Percentiles rank a stretch among this genome's conserved stretches.
Evolutionary conservation across 495 filamentous ascomycete species (phyloP).

Genomic region (Trichocladium uniseriatum): DNA sequence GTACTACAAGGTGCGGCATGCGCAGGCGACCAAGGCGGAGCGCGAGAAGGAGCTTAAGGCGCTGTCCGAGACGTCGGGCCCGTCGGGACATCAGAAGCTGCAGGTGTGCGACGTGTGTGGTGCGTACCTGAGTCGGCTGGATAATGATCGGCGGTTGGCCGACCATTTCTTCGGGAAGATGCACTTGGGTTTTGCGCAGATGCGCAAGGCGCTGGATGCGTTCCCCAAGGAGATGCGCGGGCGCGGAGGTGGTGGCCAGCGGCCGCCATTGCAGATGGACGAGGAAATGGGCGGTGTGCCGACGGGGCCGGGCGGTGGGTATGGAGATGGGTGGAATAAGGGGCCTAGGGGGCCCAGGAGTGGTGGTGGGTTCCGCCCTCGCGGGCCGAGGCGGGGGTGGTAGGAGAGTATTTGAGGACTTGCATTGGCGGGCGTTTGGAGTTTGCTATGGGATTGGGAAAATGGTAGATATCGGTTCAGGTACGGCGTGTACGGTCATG

Average conservation of each 20-base stretch:
- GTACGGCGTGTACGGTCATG: too few species aligned
- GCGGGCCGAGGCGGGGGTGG: constrained; percentile 34
- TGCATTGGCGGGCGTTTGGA: constrained; percentile 12
- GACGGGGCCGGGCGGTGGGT: constrained; percentile 46
- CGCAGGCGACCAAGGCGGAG: constrained; percentile 72
- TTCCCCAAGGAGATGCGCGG: constrained; percentile 73
- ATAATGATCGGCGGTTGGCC: constrained; percentile 87
- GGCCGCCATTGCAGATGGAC: constrained; percentile 52
- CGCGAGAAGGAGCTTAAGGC: constrained; percentile 84
- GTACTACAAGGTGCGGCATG: constrained; percentile 70
- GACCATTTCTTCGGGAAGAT: constrained; percentile 99
- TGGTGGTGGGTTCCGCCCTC: constrained; percentile 37
- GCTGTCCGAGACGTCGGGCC: constrained; percentile 83
- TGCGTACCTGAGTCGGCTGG: constrained; percentile 80
- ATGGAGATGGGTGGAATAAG: constrained; percentile 44
- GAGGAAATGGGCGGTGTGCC: constrained; percentile 35
- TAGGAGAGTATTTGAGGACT: constrained; percentile 12
- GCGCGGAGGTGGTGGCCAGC: constrained; percentile 8
- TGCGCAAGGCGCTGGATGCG: constrained; percentile 83
- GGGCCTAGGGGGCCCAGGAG: constrained; percentile 34
- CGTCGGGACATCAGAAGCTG: constrained; percentile 90
- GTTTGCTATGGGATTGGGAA: background rate
- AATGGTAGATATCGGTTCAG: background rate
- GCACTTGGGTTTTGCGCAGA: constrained; percentile 96
- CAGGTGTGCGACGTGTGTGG: constrained; percentile 97